Conservation (phyloP, 1,284 basidiomycete species). For the Golubevia sp. region DNA sequence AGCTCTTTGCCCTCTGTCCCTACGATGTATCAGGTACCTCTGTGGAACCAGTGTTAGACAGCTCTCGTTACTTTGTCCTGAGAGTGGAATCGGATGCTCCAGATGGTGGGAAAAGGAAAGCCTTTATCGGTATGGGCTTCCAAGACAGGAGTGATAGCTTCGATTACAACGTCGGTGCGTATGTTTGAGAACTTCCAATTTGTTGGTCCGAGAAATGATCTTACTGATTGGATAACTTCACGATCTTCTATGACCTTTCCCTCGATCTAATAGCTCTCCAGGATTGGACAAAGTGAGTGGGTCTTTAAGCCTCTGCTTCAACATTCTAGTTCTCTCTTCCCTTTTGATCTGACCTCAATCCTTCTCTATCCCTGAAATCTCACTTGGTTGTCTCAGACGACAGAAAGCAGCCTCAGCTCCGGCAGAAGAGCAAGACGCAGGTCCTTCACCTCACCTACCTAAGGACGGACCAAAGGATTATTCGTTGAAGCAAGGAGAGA, state of each 20-base stretch:
- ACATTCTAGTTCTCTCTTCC: slow-evolving; percentile 3
- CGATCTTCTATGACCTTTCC: slow-evolving; percentile 19
- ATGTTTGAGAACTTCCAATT: too few relatives aligned
- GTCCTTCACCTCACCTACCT: slow-evolving; percentile 64
- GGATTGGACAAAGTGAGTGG: slow-evolving; percentile 82
- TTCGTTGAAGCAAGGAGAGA: slow-evolving; percentile 92
- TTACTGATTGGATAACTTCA: slow-evolving; percentile 69
- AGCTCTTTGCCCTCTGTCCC: slow-evolving; percentile 85
- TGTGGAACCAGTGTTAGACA: slow-evolving; percentile 94
- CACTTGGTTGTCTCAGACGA: slow-evolving; percentile 18
- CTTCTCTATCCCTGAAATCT: not conserved
- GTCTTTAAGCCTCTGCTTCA: not conserved
- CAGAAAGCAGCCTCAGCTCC: slow-evolving; percentile 26
- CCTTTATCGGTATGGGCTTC: slow-evolving; percentile 59
- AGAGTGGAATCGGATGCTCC: slow-evolving; percentile 69
- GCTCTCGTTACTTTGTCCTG: slow-evolving; percentile 92
- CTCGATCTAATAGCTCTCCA: slow-evolving; percentile 88
- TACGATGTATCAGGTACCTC: slow-evolving; percentile 79
- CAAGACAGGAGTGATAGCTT: slow-evolving; percentile 51
- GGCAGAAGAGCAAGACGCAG: slow-evolving; percentile 11
- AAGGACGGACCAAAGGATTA: slow-evolving; percentile 83
- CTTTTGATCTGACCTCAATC: not conserved
- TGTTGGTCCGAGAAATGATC: too few relatives aligned
- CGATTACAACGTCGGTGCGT: slow-evolving; percentile 43
- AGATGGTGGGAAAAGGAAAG: slow-evolving; percentile 34